Evolutionary conservation across 1,139 yeast species (phyloP).

Genomic region (Yamadazyma songkhlaensis): DNA sequence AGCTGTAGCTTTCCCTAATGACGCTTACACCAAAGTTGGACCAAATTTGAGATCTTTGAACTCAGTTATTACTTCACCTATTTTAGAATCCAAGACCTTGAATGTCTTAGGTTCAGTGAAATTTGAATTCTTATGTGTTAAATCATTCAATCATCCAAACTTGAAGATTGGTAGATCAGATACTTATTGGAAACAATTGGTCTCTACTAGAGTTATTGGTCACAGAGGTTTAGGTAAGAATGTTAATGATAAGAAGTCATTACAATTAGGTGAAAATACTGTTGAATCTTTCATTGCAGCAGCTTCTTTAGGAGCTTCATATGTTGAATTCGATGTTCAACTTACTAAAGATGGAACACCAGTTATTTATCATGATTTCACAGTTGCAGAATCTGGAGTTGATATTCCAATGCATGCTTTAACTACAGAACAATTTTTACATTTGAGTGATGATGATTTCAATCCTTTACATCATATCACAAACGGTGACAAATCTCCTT

Average conservation of each 20-base stretch:
- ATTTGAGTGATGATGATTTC: slow-evolving; percentile 42
- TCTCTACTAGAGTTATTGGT: slow-evolving; percentile 89
- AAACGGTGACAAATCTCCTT: slow-evolving; percentile 1
- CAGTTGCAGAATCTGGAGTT: slow-evolving; percentile 94
- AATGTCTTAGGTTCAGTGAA: slow-evolving; percentile 75
- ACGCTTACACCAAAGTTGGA: slow-evolving; percentile 69
- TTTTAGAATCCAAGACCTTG: slow-evolving; percentile 66
- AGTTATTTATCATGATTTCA: slow-evolving; percentile 91
- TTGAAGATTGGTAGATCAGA: slow-evolving; percentile 70
- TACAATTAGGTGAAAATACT: slow-evolving; percentile 95
- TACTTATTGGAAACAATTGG: slow-evolving; percentile 90
- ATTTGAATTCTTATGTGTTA: slow-evolving; percentile 72
- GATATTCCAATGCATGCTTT: slow-evolving; percentile 95
- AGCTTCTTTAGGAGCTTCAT: slow-evolving; percentile 88
- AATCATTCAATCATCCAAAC: slow-evolving; percentile 70
- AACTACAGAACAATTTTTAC: slow-evolving; percentile 85
- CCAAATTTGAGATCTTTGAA: slow-evolving; percentile 65
- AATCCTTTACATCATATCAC: slow-evolving; percentile 2
- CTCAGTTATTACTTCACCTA: slow-evolving; percentile 70
- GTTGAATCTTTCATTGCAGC: slow-evolving; percentile 96
- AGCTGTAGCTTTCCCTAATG: slow-evolving; percentile 74
- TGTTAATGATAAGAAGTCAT: slow-evolving; percentile 54
- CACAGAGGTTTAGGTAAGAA: slow-evolving; percentile 96
- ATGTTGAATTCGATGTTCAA: slow-evolving; percentile 96
- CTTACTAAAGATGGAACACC: slow-evolving; percentile 91